Evolutionary conservation across 345 rosid genomes (phyloP).

Genomic region (Angophora floribunda): DNA sequence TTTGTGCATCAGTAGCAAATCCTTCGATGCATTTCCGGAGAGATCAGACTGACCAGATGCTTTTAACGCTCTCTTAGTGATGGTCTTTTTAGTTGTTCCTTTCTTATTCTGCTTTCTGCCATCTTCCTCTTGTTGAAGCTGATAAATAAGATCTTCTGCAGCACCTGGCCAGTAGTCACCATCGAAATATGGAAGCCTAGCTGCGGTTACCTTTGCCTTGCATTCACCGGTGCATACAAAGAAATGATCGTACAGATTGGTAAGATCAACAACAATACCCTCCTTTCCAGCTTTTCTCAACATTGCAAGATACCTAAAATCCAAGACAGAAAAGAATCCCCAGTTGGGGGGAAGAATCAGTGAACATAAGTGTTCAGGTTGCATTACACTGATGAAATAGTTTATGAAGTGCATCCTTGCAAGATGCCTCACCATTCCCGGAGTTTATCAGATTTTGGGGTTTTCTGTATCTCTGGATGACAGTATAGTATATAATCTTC

Average conservation of each 20-base stretch:
- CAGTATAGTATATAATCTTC: slow-evolving; percentile 98
- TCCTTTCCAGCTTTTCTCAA: slow-evolving; percentile 82
- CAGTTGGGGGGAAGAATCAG: slow-evolving; percentile 3
- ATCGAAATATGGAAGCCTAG: slow-evolving; percentile 97
- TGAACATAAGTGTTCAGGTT: not conserved
- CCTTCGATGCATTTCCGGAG: slow-evolving; percentile 83
- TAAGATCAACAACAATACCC: slow-evolving; percentile 70
- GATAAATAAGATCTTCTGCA: slow-evolving; percentile 89
- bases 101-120: slow-evolving; percentile 87
- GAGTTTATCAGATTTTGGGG: slow-evolving; percentile 98
- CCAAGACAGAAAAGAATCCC: not conserved
- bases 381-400: not conserved
- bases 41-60: slow-evolving; percentile 96
- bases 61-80: slow-evolving; percentile 94
- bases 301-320: slow-evolving; percentile 84
- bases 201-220: slow-evolving; percentile 91
- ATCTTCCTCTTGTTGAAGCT: slow-evolving; percentile 91
- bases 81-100: slow-evolving; percentile 70
- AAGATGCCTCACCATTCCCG: slow-evolving; percentile 78
- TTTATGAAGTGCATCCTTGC: not conserved
- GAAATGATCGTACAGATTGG: slow-evolving; percentile 89
- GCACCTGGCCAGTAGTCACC: slow-evolving; percentile 99
- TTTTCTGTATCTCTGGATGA: slow-evolving; percentile 99
- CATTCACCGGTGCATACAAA: slow-evolving; percentile 78
- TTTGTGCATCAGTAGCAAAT: slow-evolving; percentile 89